Evolutionary conservation across 176 grass and related monocot genomes (phyloP), one percentile per base, ranked within the genome.

Genomic region (Triticum timopheevii): DNA sequence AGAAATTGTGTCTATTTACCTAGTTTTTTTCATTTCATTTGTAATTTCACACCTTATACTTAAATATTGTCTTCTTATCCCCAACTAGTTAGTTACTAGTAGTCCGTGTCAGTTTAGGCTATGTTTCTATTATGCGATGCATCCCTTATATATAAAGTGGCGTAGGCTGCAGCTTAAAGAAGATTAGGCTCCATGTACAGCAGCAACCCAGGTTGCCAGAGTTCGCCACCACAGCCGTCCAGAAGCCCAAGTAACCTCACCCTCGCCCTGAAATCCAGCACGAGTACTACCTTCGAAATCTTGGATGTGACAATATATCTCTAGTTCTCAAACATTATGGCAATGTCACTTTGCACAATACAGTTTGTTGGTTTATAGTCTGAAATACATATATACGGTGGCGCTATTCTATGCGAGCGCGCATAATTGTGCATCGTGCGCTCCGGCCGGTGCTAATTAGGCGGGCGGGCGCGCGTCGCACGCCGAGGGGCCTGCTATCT

Each of bases 31-130:
- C 16, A 56, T 64, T 36, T 34, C 44, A 42, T 75, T 31, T 7
- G 6, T 73, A 24, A 47, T 58, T 61, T 24, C 33, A 70, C 49
- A 61, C 52, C 7, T 69, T 16, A 39, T 40, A 40, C 8, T 33
- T 67, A 83, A 52, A 83, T 42, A 73, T 30, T 50, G 15, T 38
- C 52, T 83, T 73, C 39, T 83, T 16, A 66, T 42, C 31, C 47
- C 15, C 33, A 12, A 13, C 34, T 83, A 61, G 19, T 83, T 59
- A 59, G 20, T 22, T 9, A 59, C 54, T 59, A 22, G 54, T 59
- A 22, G 19, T 59, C 54, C 19, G 20, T 65, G 5, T 65, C 11
- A 65, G 63, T 65, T 65, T 65, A 65, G 63, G 63, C 63, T 59
- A 22, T 22, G 23, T 65, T 23, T 64, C n/a, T 35, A 69, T 10